Percentiles rank a stretch among this genome's conserved stretches.
These are phyloP conservation scores for Cylindricascospora bacillispora DNA, from an alignment of 1,139 yeast genomes.

Conservation along the genomic window DNA sequence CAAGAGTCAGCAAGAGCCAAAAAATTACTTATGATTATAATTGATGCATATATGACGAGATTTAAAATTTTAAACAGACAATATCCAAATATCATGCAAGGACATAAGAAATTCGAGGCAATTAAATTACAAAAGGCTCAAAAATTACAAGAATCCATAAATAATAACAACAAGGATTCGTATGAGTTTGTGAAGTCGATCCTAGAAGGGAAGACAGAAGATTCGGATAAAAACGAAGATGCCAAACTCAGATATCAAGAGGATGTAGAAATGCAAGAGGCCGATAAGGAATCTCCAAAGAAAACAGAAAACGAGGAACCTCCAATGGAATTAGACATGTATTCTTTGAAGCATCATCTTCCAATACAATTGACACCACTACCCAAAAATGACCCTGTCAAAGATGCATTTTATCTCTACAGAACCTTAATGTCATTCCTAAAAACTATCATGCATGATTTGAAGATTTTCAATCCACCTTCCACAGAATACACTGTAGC, in stretches of 20 bases:
- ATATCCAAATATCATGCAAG: constrained; percentile 51
- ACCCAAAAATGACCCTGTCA: constrained; percentile 50
- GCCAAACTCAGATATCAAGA: constrained; percentile 12
- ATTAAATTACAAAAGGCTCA: constrained; percentile 21
- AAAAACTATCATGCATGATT: constrained; percentile 80
- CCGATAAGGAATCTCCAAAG: too few species aligned
- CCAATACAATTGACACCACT: constrained; percentile 37
- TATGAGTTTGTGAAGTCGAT: constrained; percentile 18
- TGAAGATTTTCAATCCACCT: constrained; percentile 84
- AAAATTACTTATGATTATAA: constrained; percentile 66
- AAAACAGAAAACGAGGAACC: too few species aligned
- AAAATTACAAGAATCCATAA: constrained; percentile 11
- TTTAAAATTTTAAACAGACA: constrained; percentile 65
- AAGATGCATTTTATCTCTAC: constrained; percentile 80
- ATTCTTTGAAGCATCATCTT: constrained; percentile 34
- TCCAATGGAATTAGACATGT: constrained; percentile 23
- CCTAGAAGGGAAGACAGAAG: constrained; percentile 11
- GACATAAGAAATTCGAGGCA: constrained; percentile 43
- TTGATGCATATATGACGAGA: constrained; percentile 79
- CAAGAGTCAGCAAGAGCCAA: constrained; percentile 63
- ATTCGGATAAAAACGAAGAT: constrained; percentile 4
- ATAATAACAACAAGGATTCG: constrained; percentile 16
- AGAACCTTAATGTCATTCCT: constrained; percentile 81
- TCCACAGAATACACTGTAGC: constrained; percentile 56
- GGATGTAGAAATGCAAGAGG: constrained; percentile 23